phyloP scores from a whole-genome alignment of 2,329 filamentous ascomycete species.

The Beauveria sp. region DNA sequence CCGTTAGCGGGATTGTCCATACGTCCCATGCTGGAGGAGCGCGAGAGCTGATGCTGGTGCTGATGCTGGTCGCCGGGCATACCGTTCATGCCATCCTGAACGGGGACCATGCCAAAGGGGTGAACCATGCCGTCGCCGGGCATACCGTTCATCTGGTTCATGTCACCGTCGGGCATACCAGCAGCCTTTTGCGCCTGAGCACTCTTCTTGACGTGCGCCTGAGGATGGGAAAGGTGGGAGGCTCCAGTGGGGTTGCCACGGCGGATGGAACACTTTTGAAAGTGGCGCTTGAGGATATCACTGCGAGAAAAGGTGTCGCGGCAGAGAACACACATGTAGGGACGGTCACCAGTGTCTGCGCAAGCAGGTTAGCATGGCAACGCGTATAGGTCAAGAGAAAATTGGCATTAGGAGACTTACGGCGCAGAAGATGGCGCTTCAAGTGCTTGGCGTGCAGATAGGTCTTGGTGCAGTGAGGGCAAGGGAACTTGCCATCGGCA shows the following conservation, averaged over 20 bases:
- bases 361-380: not conserved
- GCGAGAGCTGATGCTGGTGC: slow-evolving; percentile 54
- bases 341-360: slow-evolving; percentile 89
- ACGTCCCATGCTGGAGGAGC: slow-evolving; percentile 53
- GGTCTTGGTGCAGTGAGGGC: slow-evolving; percentile 95
- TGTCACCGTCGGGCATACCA: slow-evolving; percentile 44
- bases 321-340: slow-evolving; percentile 96
- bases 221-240: slow-evolving; percentile 88
- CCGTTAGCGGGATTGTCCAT: slow-evolving; percentile 45
- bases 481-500: slow-evolving; percentile 95
- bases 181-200: slow-evolving; percentile 51
- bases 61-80: slow-evolving; percentile 54
- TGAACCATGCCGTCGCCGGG: slow-evolving; percentile 50
- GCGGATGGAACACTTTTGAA: slow-evolving; percentile 96
- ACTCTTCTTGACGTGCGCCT: slow-evolving; percentile 79
- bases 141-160: slow-evolving; percentile 55
- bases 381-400: slow-evolving; percentile 1
- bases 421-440: slow-evolving; percentile 90
- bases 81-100: slow-evolving; percentile 51
- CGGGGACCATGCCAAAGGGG: slow-evolving; percentile 49
- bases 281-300: slow-evolving; percentile 97
- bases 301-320: slow-evolving; percentile 96
- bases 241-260: slow-evolving; percentile 92
- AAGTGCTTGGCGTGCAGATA: slow-evolving; percentile 96
- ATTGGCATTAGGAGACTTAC: slow-evolving; percentile 54